Evolutionary conservation across 2,329 filamentous ascomycete genomes (phyloP).

Genomic region (Aspergillus sp.): DNA sequence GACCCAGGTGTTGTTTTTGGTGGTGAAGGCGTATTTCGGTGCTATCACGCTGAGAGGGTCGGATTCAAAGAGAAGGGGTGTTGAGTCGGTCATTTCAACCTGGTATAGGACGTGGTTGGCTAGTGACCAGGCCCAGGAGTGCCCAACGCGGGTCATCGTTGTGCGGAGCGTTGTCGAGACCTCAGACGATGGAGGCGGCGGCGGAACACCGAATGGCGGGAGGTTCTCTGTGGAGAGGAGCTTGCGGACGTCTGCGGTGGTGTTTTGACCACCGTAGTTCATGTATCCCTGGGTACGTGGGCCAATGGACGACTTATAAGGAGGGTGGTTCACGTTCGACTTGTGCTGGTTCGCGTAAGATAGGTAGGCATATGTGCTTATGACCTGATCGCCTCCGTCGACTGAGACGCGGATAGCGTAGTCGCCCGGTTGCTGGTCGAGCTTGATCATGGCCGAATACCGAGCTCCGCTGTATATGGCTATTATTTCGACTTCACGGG

Average conservation of each 20-base stretch:
- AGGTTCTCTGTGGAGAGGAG: constrained; percentile 12
- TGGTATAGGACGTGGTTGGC: constrained; percentile 28
- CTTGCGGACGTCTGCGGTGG: constrained; percentile 21
- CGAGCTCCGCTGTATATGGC: constrained; percentile 39
- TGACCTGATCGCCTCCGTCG: constrained; percentile 52
- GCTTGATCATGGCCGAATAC: constrained; percentile 43
- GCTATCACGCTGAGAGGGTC: constrained; percentile 22
- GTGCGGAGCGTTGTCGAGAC: constrained; percentile 10
- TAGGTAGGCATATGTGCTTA: constrained; percentile 53
- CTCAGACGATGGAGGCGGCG: constrained; percentile 35
- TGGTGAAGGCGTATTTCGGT: constrained; percentile 30
- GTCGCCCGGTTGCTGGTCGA: constrained; percentile 36
- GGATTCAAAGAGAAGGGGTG: constrained; percentile 28
- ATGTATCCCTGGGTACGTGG: constrained; percentile 5
- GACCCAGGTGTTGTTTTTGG: constrained; percentile 40
- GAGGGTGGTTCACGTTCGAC: background rate
- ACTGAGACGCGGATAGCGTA: constrained; percentile 52
- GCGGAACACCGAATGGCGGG: constrained; percentile 26
- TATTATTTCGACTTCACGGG: constrained; percentile 36
- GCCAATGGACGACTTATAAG: background rate
- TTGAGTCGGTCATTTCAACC: constrained; percentile 16
- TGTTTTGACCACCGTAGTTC: constrained; percentile 6
- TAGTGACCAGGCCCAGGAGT: constrained; percentile 32
- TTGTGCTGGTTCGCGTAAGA: constrained; percentile 31
- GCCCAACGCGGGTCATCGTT: constrained; percentile 25